Conservation (phyloP, 768 basidiomycete species). For the Chalciporus chontae region DNA sequence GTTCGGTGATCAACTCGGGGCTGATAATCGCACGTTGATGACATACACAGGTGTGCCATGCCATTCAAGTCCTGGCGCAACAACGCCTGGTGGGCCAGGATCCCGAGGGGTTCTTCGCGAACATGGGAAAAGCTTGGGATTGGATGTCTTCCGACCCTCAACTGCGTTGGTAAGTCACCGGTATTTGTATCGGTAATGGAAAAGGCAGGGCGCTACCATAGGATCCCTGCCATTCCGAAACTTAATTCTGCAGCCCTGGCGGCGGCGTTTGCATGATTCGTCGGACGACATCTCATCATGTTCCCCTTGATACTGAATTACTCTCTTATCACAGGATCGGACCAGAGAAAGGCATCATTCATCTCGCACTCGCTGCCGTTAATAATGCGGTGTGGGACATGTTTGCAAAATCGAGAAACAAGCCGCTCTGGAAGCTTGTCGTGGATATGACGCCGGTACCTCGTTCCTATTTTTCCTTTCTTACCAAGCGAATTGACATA, state of each 20-base stretch:
- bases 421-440: conserved; percentile 90
- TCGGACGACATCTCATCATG: neutral
- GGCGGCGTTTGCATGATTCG: neutral
- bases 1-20: neutral
- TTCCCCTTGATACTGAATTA: neutral
- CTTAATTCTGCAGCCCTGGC: neutral
- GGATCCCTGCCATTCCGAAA: neutral
- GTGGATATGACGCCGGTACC: conserved; percentile 79
- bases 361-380: conserved; percentile 83
- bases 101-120: conserved; percentile 72
- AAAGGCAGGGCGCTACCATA: neutral
- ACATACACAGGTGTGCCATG: conserved; percentile 55
- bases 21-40: neutral
- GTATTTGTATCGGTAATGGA: neutral
- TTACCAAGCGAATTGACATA: neutral
- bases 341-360: conserved; percentile 90
- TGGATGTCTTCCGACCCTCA: conserved; percentile 83
- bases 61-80: conserved; percentile 71
- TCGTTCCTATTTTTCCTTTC: conserved; percentile 9
- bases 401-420: conserved; percentile 71
- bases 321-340: conserved; percentile 55
- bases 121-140: conserved; percentile 90
- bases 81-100: conserved; percentile 77
- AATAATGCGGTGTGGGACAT: conserved; percentile 93
- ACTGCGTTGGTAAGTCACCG: conserved; percentile 65